Base-by-base conservation (phyloP, 192 early-diverging fungal species). In the Backusella tarrabulga region DNA sequence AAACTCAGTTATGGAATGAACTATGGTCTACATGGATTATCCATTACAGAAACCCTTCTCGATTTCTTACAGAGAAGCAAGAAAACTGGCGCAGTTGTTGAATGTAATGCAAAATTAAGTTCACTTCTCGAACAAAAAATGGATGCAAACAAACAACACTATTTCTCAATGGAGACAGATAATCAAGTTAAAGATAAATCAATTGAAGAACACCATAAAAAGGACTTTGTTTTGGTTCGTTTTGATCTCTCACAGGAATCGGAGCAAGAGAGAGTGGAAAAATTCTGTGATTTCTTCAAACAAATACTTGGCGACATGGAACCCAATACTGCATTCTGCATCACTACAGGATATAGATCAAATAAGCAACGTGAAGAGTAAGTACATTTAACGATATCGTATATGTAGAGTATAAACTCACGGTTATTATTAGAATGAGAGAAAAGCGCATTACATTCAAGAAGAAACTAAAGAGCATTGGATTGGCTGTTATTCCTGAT, bases 1-100 rank as follows among this genome's bases (percentile, higher is more conserved):
- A 91, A 87, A 46, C 26, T 91, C 41, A 69, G 75, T 52, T 74
- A 85, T 15, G 85, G 85, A 6, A 9, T 68, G 3, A 69, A 75
- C 4, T 88, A 83, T 50, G 87, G 88, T 14, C 76, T 79, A 34
- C 36, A 72, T 19, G 34, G 32, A 21, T 21, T 67, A n/a, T 79
- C 21, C 11, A 34, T 60, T 14, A 50, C 67, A 12, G 77, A 79
- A 34, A 71, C 71, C 6, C 35, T 79, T 6, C 21, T 79, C 7
- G 63, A 73, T 36, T 40, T 54, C 17, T 54, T 79, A 26, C 21
- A 73, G 4, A 17, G 71, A 17, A 72, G 32, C 17, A 21, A 34
- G 19, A 44, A 44, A 42, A 41, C 26, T 2, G 29, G 52, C 8
- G 38, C 56, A 17, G 72, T 72, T 12, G 36, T 79, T 74, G 72